Percentiles rank a stretch among this genome's conserved stretches.
Evolutionary conservation across 805 yeast species (phyloP).

Genomic region (Hanseniaspora pseudoguilliermondii): DNA sequence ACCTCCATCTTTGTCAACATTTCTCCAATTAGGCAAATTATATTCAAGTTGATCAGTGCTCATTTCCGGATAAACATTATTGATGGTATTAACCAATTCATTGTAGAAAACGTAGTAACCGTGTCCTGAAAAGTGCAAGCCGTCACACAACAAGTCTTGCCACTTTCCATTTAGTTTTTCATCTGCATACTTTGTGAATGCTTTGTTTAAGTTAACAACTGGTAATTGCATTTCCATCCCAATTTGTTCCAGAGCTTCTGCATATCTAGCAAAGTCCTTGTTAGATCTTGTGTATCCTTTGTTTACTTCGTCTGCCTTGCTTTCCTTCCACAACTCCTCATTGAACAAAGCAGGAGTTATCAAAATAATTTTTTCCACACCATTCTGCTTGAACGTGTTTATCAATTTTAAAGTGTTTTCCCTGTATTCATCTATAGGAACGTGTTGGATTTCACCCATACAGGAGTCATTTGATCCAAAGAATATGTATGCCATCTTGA

Average conservation of each 20-base stretch:
- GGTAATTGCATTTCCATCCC: constrained; percentile 41
- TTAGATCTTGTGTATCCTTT: constrained; percentile 36
- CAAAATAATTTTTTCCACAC: constrained; percentile 38
- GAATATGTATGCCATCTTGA: constrained; percentile 43
- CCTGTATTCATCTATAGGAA: constrained; percentile 38
- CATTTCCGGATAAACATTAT: constrained; percentile 36
- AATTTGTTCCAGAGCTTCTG: constrained; percentile 36
- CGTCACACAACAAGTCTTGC: constrained; percentile 36
- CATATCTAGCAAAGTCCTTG: constrained; percentile 36
- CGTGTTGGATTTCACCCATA: constrained; percentile 34
- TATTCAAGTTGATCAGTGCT: constrained; percentile 31
- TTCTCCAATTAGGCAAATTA: constrained; percentile 33
- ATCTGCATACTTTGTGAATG: constrained; percentile 24
- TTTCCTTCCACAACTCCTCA: constrained; percentile 30
- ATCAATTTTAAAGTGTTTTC: constrained; percentile 38
- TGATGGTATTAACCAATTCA: constrained; percentile 32
- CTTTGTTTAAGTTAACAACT: constrained; percentile 42
- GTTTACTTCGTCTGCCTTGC: constrained; percentile 25
- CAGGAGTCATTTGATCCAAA: constrained; percentile 75
- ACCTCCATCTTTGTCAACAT: constrained; percentile 22
- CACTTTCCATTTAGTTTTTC: constrained; percentile 29
- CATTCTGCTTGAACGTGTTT: constrained; percentile 28
- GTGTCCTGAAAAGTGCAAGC: constrained; percentile 46
- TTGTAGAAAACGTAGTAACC: constrained; percentile 41
- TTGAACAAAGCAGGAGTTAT: constrained; percentile 55